Base-by-base conservation (phyloP, 805 yeast genomes). In the Teunomyces atbi region DNA sequence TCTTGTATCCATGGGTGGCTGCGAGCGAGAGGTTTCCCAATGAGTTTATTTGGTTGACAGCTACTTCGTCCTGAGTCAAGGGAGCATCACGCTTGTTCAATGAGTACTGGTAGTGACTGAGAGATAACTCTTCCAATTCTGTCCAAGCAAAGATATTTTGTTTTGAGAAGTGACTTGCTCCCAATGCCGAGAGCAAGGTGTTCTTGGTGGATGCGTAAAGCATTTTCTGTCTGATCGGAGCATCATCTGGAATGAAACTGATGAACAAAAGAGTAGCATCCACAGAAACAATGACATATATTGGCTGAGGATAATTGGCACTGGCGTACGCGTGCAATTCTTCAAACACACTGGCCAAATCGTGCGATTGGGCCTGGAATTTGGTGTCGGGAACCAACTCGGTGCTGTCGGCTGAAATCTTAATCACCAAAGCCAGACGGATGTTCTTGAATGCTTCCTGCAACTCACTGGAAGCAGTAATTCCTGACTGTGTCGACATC, bases 131-230 rank as follows among this genome's bases (percentile, higher is more conserved):
- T 6, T 71, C 76, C 34, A 74, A 56, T 27, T 77, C 81, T 35
- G 86, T 82, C 66, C 84, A 71, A 6, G 84, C 59, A 41, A 75
- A 68, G 2, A 59, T 48, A 43, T 64, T 56, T 32, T 50, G 57
- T 45, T 77, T 75, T 33, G 69, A 59, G 62, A 83, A 78, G 45
- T 69, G 66, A 46, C 75, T 77, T 4, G 78, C 77, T 6, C 97
- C 97, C 33, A 92, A 72, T 51, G 85, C 84, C 54, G 86, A 81
- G 46, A 87, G 68, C 30, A 94, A 65, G 1, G 94, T 81, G 62
- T 81, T 85, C 50, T 89, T 89, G 8, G 95, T 83, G 2, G 97
- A 88, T 4, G 98, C 98, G 63, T 91, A 94, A 41, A 94, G 73
- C 97, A 94, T 94, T 64, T 92, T 94, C 46, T 78, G 76, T 47